Evolutionary conservation across 139 green algal genomes (phyloP), one percentile per base, ranked within the genome.

Genomic region (Astrephomene gubernaculifera): DNA sequence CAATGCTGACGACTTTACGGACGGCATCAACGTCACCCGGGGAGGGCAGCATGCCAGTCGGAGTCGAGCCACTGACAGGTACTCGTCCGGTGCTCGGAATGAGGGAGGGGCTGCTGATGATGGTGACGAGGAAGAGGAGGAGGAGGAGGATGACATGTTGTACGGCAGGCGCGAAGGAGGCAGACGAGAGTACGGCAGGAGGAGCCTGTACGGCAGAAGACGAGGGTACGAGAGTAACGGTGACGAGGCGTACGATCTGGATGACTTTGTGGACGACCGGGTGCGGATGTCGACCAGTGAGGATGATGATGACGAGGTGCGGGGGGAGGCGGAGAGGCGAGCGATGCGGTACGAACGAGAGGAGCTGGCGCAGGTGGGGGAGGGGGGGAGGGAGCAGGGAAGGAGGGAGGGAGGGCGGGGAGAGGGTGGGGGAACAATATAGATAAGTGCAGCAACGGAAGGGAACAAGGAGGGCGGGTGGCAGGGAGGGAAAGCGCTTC

Each of bases 211-310:
- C 68, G 68, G 53, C 25, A 35, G 12, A 14, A 9, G 38, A 39
- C 31, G 33, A 25, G 68, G 68, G 41, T 53, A 75, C 36, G 68
- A 25, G 33, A 45, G 17, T 17, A 17, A 12, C 49, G 49, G 49
- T 17, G 49, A 57, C 17, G 49, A 43, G 17, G 25, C 8, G 36
- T 75, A 75, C 41, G 39, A 75, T 33, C 27, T 75, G 36, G 68
- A 72, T 14, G 65, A 35, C 65, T 72, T 72, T 25, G 45, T 72
- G 33, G 65, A 72, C 65, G 65, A 72, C 33, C 3, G 25, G 25
- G 65, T 72, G 65, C 65, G 65, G 4, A 72, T 72, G 65, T 72
- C 65, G 9, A 72, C 65, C 35, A 72, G 65, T 8, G 65, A 72
- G 35, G 65, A 72, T 25, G 65, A 72, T 25, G 65, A 75, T 33